These are phyloP conservation scores for Quillaja saponaria DNA, from an alignment of 306 rosid genomes.

Conservation along the genomic window DNA sequence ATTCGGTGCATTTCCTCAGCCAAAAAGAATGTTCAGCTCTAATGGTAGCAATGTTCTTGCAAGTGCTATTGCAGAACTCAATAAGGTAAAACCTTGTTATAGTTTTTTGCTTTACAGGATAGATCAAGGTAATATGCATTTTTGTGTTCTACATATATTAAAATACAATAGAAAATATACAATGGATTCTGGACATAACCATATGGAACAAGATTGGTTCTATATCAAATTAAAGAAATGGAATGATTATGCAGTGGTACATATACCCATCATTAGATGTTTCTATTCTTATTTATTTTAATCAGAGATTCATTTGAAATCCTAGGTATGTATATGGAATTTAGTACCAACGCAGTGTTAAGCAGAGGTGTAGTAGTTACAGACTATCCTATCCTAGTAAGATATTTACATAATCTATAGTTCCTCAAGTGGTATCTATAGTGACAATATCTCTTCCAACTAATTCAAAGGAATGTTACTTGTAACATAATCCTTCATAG, in stretches of 20 bases:
- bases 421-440: not conserved
- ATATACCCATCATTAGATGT: too few species aligned
- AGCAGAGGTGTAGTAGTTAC: not conserved
- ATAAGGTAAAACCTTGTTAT: conserved; percentile 47
- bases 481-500: not conserved
- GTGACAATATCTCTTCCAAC: conserved; percentile 8
- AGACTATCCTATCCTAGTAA: conserved; percentile 4
- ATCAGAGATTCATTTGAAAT: too few species aligned
- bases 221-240: too few species aligned
- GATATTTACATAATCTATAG: conserved; percentile 11
- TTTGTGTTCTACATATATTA: conserved; percentile 1
- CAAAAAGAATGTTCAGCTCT: conserved; percentile 58
- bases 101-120: not conserved
- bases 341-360: too few species aligned
- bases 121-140: not conserved
- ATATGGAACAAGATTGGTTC: not conserved
- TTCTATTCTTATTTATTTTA: too few species aligned
- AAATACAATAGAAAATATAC: not conserved
- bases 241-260: too few species aligned
- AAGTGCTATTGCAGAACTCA: conserved; percentile 65
- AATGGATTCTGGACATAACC: not conserved
- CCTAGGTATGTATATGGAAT: too few species aligned
- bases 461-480: too few species aligned
- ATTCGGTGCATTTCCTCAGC: conserved; percentile 41
- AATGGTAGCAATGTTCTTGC: conserved; percentile 47